phyloP scores from a whole-genome alignment of 305 asterid genomes.

The Withania somnifera region DNA sequence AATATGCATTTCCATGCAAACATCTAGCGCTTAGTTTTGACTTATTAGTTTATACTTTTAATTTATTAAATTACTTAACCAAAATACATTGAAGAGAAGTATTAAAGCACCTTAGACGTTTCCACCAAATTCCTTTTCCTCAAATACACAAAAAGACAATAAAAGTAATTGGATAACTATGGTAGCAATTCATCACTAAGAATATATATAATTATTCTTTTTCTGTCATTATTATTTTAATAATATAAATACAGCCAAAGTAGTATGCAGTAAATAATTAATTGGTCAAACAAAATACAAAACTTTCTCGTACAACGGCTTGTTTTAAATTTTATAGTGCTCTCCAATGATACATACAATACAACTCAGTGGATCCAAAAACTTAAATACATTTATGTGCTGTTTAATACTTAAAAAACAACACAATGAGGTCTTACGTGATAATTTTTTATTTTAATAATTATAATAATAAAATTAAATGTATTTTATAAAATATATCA shows the following conservation, averaged over 20 bases:
- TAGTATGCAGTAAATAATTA: not conserved
- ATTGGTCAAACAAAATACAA: not conserved
- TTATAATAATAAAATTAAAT: too few species aligned
- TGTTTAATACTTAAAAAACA: too few species aligned
- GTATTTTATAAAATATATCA: too few species aligned
- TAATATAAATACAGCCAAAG: not conserved
- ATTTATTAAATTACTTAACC: too few species aligned
- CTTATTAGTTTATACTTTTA: too few species aligned
- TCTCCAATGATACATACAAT: not conserved
- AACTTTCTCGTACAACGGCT: conserved; percentile 39
- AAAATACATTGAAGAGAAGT: too few species aligned
- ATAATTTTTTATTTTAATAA: too few species aligned
- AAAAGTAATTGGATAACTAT: not conserved
- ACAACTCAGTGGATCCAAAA: not conserved
- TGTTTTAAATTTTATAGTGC: conserved; percentile 22
- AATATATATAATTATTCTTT: not conserved
- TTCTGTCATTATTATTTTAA: not conserved
- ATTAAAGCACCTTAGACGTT: not conserved
- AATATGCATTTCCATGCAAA: too few species aligned
- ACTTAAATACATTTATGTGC: not conserved
- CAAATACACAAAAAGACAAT: not conserved
- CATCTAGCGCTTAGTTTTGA: too few species aligned
- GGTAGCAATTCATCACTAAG: not conserved
- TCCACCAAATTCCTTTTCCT: not conserved
- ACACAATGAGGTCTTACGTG: too few species aligned